phyloP scores from a whole-genome alignment of 1,284 basidiomycete species.

The Tremellales sp. region DNA sequence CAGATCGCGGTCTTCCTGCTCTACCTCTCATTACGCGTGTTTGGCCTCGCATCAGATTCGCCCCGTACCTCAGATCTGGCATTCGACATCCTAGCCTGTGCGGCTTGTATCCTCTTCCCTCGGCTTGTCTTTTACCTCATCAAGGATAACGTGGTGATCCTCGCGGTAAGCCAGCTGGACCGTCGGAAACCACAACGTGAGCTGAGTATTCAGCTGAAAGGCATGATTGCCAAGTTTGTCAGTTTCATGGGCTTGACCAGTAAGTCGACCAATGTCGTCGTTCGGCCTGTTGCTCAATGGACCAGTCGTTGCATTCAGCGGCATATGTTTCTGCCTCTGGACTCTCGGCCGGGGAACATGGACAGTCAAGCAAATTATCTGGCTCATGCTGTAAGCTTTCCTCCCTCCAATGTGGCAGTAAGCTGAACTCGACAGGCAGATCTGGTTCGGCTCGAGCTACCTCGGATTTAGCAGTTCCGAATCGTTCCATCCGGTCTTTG shows the following conservation, averaged over 20 bases:
- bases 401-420: not conserved
- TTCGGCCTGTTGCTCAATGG: not conserved
- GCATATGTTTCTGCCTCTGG: slow-evolving; percentile 77
- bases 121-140: slow-evolving; percentile 81
- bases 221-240: slow-evolving; percentile 66
- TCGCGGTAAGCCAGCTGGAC: slow-evolving; percentile 54
- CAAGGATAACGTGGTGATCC: slow-evolving; percentile 73
- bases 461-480: slow-evolving; percentile 53
- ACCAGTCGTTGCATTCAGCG: slow-evolving; percentile 61
- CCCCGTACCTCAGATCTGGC: slow-evolving; percentile 61
- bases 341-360: slow-evolving; percentile 60
- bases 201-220: slow-evolving; percentile 55
- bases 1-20: slow-evolving; percentile 62
- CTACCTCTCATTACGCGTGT: slow-evolving; percentile 64
- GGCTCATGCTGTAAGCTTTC: slow-evolving; percentile 38
- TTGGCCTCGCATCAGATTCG: slow-evolving; percentile 59
- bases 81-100: slow-evolving; percentile 77
- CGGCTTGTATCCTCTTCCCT: slow-evolving; percentile 81
- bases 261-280: slow-evolving; percentile 24
- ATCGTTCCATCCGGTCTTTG: slow-evolving; percentile 70
- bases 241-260: slow-evolving; percentile 77
- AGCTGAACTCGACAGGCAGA: slow-evolving; percentile 23
- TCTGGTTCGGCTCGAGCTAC: slow-evolving; percentile 43
- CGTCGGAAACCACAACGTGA: not conserved
- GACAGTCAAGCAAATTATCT: not conserved